These are phyloP conservation scores for Sarocladium kiliense DNA, from an alignment of 2,329 filamentous ascomycete species.

Conservation along the genomic window DNA sequence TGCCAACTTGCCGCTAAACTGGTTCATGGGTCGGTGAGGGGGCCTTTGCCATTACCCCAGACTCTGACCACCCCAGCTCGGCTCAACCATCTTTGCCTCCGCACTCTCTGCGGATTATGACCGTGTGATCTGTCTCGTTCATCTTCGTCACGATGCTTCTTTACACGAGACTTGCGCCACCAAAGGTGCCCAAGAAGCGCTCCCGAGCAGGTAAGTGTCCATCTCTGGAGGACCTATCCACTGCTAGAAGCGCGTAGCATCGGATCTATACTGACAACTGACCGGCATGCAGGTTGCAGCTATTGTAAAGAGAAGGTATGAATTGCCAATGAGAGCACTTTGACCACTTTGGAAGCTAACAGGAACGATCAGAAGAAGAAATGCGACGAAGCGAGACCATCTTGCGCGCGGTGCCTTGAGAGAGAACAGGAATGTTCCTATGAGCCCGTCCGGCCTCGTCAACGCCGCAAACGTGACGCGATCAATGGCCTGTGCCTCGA, in stretches of 20 bases:
- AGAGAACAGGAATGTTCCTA: conserved; percentile 44
- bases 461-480: conserved; percentile 28
- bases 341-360: neutral
- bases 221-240: neutral
- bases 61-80: neutral
- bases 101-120: conserved; percentile 12
- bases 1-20: neutral
- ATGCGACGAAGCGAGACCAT: conserved; percentile 48
- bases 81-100: conserved; percentile 11
- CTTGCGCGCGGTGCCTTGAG: conserved; percentile 46
- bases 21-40: conserved; percentile 4
- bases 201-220: conserved; percentile 51
- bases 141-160: conserved; percentile 41
- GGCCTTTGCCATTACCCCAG: neutral
- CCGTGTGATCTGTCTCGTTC: conserved; percentile 18
- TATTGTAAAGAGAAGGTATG: conserved; percentile 7
- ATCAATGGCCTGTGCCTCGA: conserved; percentile 15
- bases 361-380: conserved; percentile 46
- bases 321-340: neutral
- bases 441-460: conserved; percentile 38
- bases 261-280: conserved; percentile 3
- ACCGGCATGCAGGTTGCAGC: conserved; percentile 13
- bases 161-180: conserved; percentile 51
- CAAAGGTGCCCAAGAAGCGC: conserved; percentile 54
- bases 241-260: too few species aligned